Percentiles rank a stretch among this genome's conserved stretches.
Conservation (phyloP, 192 early-diverging fungal species). For the Coemansia asiatica region DNA sequence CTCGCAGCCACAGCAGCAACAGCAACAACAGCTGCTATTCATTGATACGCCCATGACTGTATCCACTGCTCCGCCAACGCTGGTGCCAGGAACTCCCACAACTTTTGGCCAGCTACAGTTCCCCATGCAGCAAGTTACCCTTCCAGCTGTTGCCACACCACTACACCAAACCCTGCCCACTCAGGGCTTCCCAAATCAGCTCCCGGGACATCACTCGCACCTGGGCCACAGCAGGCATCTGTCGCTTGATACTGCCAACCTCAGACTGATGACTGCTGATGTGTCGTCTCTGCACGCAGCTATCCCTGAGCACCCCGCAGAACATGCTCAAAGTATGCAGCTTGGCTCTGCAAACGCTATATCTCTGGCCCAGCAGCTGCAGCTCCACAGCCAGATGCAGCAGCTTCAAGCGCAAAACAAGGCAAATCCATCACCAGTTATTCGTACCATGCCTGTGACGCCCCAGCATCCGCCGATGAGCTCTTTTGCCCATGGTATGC, state of each 20-base stretch:
- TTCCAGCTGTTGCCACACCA: neutral
- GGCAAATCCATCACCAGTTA: conserved; percentile 5
- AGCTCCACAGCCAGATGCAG: conserved; percentile 23
- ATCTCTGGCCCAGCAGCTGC: conserved; percentile 16
- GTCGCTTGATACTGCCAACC: conserved; percentile 39
- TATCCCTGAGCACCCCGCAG: conserved; percentile 12
- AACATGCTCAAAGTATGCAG: conserved; percentile 19
- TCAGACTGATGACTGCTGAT: conserved; percentile 21
- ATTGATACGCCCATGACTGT: conserved; percentile 18
- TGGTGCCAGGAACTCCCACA: conserved; percentile 31
- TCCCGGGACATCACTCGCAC: conserved; percentile 21
- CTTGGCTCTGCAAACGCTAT: neutral
- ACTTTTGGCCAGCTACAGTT: conserved; percentile 39
- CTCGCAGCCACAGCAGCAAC: conserved; percentile 11
- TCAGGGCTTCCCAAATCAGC: conserved; percentile 1
- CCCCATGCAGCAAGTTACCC: neutral
- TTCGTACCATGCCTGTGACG: conserved; percentile 28
- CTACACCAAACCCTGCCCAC: neutral
- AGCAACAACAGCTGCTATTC: conserved; percentile 11
- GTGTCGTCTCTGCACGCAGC: conserved; percentile 15
- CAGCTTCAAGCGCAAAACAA: conserved; percentile 20
- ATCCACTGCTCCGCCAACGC: conserved; percentile 24
- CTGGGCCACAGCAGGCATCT: conserved; percentile 40
- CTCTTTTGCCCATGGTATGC: conserved; percentile 7
- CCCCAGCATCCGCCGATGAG: conserved; percentile 14